Percentiles rank a stretch among this genome's conserved stretches.
phyloP scores from a whole-genome alignment of 192 early-diverging fungal species.

The Coemansia sp. region DNA sequence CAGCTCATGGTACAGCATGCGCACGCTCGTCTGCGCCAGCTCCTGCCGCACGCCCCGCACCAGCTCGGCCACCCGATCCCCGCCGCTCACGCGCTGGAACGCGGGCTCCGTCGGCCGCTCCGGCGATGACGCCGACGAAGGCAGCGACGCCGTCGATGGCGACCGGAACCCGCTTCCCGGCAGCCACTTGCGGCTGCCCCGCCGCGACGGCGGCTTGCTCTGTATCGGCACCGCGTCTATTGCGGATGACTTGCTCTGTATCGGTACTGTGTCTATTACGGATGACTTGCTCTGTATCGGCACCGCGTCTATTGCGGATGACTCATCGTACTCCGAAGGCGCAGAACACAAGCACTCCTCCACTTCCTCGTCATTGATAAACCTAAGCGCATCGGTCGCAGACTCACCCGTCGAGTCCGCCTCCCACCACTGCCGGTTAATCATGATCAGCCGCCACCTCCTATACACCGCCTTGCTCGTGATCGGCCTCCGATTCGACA shows the following conservation, averaged over 20 bases:
- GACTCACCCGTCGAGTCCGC: slow-evolving; percentile 33
- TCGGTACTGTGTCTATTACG: neutral
- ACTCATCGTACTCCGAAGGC: neutral
- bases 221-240: neutral
- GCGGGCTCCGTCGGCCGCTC: neutral
- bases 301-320: neutral
- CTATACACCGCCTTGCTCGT: slow-evolving; percentile 23
- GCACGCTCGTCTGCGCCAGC: slow-evolving; percentile 27
- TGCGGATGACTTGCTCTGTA: neutral
- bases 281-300: neutral
- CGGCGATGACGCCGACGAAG: neutral
- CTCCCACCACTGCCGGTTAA: slow-evolving; percentile 50
- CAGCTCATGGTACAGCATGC: slow-evolving; percentile 36
- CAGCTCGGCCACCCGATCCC: slow-evolving; percentile 10
- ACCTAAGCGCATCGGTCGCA: slow-evolving; percentile 33
- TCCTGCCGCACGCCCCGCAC: slow-evolving; percentile 15
- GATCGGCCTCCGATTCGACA: slow-evolving; percentile 34
- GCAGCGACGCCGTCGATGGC: slow-evolving; percentile 8
- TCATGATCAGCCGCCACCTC: slow-evolving; percentile 46
- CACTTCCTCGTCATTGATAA: slow-evolving; percentile 14
- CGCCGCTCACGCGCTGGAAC: slow-evolving; percentile 12
- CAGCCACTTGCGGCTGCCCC: slow-evolving; percentile 23
- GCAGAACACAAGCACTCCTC: neutral
- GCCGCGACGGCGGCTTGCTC: slow-evolving; percentile 1
- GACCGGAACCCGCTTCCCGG: slow-evolving; percentile 9